phyloP scores from a whole-genome alignment of 768 basidiomycete genomes.

The Tylopilus cervinicoccineus region DNA sequence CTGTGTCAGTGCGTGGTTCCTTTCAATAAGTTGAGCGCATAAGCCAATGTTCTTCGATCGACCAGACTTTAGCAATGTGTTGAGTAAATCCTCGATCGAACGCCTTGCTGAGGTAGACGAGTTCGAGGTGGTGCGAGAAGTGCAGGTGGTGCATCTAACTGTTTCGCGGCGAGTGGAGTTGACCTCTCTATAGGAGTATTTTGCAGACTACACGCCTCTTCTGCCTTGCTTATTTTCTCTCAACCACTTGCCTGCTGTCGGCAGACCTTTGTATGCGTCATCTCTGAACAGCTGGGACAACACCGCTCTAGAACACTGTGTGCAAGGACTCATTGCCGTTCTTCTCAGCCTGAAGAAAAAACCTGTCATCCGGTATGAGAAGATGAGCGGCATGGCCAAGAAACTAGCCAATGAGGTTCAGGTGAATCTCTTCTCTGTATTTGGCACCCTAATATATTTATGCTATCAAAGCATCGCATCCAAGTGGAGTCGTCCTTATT shows the following conservation, averaged over 20 bases:
- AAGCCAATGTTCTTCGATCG: constrained; percentile 14
- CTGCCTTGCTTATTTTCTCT: constrained; percentile 85
- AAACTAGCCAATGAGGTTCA: constrained; percentile 85
- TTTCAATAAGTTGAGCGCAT: constrained; percentile 19
- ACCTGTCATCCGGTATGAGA: constrained; percentile 90
- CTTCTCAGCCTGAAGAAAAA: constrained; percentile 95
- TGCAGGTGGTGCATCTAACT: constrained; percentile 62
- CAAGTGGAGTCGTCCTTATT: constrained; percentile 80
- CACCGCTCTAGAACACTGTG: constrained; percentile 68
- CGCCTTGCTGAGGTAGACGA: constrained; percentile 91
- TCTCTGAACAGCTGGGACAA: constrained; percentile 72
- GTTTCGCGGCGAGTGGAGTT: background rate
- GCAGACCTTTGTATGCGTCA: constrained; percentile 67
- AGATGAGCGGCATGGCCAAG: constrained; percentile 88
- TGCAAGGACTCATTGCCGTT: constrained; percentile 80
- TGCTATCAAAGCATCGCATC: constrained; percentile 59
- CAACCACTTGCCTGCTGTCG: constrained; percentile 62
- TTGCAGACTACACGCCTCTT: constrained; percentile 92
- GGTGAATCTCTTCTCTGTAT: constrained; percentile 35
- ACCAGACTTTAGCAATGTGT: constrained; percentile 90
- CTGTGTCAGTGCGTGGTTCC: constrained; percentile 91
- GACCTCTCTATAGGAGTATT: constrained; percentile 72
- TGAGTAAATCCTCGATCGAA: constrained; percentile 89
- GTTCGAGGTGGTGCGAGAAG: constrained; percentile 93
- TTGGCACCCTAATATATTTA: constrained; percentile 3